These are phyloP conservation scores for Citrullus amarus DNA, from an alignment of 306 rosid genomes.

Conservation along the genomic window DNA sequence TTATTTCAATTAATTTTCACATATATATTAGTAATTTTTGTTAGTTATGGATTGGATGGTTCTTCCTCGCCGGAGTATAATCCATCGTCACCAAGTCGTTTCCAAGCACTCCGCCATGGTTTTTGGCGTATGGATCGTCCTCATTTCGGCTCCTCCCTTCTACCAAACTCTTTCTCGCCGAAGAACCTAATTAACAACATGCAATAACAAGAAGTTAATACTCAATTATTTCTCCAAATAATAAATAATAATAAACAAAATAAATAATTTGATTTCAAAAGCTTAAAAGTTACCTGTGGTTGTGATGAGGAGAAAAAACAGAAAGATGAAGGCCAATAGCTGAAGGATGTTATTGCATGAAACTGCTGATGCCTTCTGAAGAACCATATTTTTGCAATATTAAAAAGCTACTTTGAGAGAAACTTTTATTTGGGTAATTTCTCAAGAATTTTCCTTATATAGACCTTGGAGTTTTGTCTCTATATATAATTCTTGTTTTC, in stretches of 20 bases:
- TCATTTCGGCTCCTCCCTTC: background rate
- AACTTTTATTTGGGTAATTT: background rate
- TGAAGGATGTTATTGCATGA: background rate
- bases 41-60: slow-evolving; percentile 6
- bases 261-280: too few relatives aligned
- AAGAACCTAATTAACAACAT: background rate
- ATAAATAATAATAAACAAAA: too few relatives aligned
- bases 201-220: background rate
- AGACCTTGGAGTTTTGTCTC: background rate
- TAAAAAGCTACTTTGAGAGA: background rate
- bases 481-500: background rate
- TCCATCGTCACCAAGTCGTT: background rate
- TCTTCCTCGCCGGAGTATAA: slow-evolving; percentile 1
- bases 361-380: background rate
- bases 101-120: background rate
- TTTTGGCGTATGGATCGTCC: background rate
- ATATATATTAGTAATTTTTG: background rate
- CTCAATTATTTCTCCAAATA: background rate
- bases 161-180: background rate
- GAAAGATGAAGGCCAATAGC: background rate
- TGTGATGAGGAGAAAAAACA: background rate
- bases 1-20: background rate
- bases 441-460: background rate
- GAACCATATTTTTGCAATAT: background rate
- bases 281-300: background rate